Evolutionary conservation across 2,329 filamentous ascomycete genomes (phyloP).

Genomic region (Aspergillus awamori): DNA sequence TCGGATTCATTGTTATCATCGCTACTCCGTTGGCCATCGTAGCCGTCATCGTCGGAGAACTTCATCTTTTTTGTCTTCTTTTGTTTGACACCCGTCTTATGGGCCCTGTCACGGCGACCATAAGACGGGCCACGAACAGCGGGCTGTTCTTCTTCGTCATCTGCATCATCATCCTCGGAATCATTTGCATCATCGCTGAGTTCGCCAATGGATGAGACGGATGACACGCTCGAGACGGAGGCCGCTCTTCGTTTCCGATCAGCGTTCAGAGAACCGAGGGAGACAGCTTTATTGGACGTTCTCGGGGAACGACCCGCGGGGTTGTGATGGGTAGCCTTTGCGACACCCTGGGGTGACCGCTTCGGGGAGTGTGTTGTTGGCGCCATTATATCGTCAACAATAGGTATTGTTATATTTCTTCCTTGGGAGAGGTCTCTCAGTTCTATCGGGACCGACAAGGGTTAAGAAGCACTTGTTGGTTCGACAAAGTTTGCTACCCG

Average conservation of each 20-base stretch:
- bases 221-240: slow-evolving; percentile 42
- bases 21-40: slow-evolving; percentile 34
- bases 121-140: slow-evolving; percentile 48
- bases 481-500: slow-evolving; percentile 27
- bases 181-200: slow-evolving; percentile 42
- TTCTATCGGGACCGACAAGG: slow-evolving; percentile 1
- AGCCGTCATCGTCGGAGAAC: slow-evolving; percentile 38
- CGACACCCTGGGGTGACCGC: slow-evolving; percentile 29
- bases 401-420: slow-evolving; percentile 13
- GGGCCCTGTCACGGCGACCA: slow-evolving; percentile 36
- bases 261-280: slow-evolving; percentile 24
- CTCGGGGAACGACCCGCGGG: slow-evolving; percentile 19
- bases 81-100: slow-evolving; percentile 46
- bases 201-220: slow-evolving; percentile 40
- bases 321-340: slow-evolving; percentile 28
- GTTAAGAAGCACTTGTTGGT: slow-evolving; percentile 11
- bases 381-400: slow-evolving; percentile 25
- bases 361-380: slow-evolving; percentile 32
- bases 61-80: slow-evolving; percentile 40
- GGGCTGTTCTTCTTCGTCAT: slow-evolving; percentile 49
- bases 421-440: background rate
- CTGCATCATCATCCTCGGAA: slow-evolving; percentile 42
- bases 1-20: slow-evolving; percentile 37
- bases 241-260: slow-evolving; percentile 40
- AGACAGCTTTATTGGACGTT: slow-evolving; percentile 30